Evolutionary conservation across 2,329 filamentous ascomycete genomes (phyloP).

Genomic region (Xylariaceae sp.): DNA sequence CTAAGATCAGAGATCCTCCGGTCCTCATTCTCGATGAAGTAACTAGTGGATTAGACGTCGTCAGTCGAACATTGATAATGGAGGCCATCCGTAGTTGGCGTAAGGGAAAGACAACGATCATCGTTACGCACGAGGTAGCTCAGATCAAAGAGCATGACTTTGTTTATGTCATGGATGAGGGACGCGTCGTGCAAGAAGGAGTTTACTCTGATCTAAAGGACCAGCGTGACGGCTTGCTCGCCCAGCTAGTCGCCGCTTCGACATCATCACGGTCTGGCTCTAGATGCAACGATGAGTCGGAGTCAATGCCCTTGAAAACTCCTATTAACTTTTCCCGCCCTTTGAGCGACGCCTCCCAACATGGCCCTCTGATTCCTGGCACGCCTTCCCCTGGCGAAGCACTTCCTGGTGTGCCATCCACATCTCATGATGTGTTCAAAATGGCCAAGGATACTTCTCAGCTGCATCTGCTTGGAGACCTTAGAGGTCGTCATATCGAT

Average conservation of each 20-base stretch:
- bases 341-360: conserved; percentile 17
- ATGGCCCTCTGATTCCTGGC: conserved; percentile 8
- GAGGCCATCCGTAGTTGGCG: conserved; percentile 74
- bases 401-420: conserved; percentile 13
- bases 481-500: conserved; percentile 13
- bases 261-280: conserved; percentile 9
- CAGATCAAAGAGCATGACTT: conserved; percentile 70
- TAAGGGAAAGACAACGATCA: conserved; percentile 74
- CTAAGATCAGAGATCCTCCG: conserved; percentile 68
- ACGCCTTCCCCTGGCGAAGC: conserved; percentile 19
- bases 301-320: conserved; percentile 4
- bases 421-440: conserved; percentile 15
- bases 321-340: conserved; percentile 21
- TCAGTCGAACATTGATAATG: conserved; percentile 63
- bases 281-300: background rate
- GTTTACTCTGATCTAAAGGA: conserved; percentile 49
- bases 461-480: conserved; percentile 13
- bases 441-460: conserved; percentile 12
- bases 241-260: conserved; percentile 34
- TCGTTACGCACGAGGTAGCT: conserved; percentile 85
- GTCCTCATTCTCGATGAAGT: conserved; percentile 84
- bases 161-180: conserved; percentile 72
- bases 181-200: conserved; percentile 64
- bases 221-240: conserved; percentile 42
- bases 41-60: conserved; percentile 78